phyloP scores from a whole-genome alignment of 495 filamentous ascomycete genomes.

The Xylaria scruposa region DNA sequence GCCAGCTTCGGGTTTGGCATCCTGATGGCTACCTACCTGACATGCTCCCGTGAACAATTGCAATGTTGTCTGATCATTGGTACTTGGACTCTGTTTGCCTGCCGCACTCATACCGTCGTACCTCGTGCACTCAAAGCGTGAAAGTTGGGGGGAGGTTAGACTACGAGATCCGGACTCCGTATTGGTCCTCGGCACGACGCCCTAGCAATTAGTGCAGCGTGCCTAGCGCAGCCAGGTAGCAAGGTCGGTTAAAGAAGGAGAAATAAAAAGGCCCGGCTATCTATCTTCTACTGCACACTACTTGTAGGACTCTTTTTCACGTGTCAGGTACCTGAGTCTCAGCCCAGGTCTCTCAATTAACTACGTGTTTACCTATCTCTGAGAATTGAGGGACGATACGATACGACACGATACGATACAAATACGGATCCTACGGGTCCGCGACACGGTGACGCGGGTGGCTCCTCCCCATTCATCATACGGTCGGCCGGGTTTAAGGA shows the following conservation, averaged over 20 bases:
- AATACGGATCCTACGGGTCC: neutral
- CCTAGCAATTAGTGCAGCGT: slow-evolving; percentile 1
- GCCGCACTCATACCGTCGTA: neutral
- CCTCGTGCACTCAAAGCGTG: neutral
- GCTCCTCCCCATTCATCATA: neutral
- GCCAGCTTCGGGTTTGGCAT: neutral
- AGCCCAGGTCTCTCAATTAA: neutral
- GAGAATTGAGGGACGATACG: neutral
- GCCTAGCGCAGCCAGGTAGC: slow-evolving; percentile 1
- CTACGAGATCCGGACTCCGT: slow-evolving; percentile 6
- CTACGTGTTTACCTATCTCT: neutral
- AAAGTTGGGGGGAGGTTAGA: slow-evolving; percentile 7
- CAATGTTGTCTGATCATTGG: neutral
- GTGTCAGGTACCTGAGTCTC: neutral
- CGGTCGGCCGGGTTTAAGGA: neutral
- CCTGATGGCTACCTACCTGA: too few relatives aligned
- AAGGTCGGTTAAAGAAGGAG: neutral
- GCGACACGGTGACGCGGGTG: neutral
- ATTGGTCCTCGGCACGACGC: slow-evolving; percentile 6
- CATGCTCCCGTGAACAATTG: too few relatives aligned
- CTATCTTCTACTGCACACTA: too few relatives aligned
- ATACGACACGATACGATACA: too few relatives aligned
- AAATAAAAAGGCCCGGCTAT: neutral
- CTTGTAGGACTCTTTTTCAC: neutral
- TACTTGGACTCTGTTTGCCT: neutral